Conservation (phyloP, 1,284 basidiomycete species). For the Schizopora paradoxa region DNA sequence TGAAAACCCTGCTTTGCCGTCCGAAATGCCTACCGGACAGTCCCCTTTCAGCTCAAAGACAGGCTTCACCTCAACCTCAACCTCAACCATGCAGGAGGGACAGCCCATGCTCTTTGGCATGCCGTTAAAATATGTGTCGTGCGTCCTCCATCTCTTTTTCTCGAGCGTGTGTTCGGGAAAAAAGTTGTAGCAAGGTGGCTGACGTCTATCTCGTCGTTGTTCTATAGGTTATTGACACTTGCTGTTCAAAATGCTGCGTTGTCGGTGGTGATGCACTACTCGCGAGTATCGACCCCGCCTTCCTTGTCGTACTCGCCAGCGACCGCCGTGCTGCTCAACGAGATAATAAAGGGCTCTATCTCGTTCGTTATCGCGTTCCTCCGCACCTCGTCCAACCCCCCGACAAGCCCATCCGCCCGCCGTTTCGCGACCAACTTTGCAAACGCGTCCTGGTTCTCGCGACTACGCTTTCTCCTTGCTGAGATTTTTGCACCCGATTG, state of each 20-base stretch:
- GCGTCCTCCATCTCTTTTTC: slow-evolving; percentile 31
- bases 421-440: slow-evolving; percentile 24
- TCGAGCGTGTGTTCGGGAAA: slow-evolving; percentile 6
- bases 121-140: slow-evolving; percentile 79
- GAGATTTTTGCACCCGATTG: slow-evolving; percentile 63
- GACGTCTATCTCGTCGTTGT: slow-evolving; percentile 11
- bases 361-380: slow-evolving; percentile 66
- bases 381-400: slow-evolving; percentile 25
- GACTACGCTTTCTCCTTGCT: slow-evolving; percentile 38
- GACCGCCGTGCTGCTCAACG: slow-evolving; percentile 88
- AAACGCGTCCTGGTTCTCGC: slow-evolving; percentile 32
- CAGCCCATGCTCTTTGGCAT: slow-evolving; percentile 61
- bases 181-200: not conserved
- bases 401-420: slow-evolving; percentile 23
- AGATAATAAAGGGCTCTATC: slow-evolving; percentile 87
- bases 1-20: slow-evolving; percentile 6
- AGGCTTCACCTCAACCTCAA: not conserved
- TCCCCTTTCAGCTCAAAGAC: slow-evolving; percentile 5
- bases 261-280: slow-evolving; percentile 93
- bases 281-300: slow-evolving; percentile 76
- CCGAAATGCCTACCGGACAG: slow-evolving; percentile 10
- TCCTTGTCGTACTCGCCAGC: slow-evolving; percentile 83
- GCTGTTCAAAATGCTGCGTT: slow-evolving; percentile 90
- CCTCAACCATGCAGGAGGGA: slow-evolving; percentile 4
- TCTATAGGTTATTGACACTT: slow-evolving; percentile 74